phyloP scores from a whole-genome alignment of 768 basidiomycete genomes.

The Boletus subparvulus region DNA sequence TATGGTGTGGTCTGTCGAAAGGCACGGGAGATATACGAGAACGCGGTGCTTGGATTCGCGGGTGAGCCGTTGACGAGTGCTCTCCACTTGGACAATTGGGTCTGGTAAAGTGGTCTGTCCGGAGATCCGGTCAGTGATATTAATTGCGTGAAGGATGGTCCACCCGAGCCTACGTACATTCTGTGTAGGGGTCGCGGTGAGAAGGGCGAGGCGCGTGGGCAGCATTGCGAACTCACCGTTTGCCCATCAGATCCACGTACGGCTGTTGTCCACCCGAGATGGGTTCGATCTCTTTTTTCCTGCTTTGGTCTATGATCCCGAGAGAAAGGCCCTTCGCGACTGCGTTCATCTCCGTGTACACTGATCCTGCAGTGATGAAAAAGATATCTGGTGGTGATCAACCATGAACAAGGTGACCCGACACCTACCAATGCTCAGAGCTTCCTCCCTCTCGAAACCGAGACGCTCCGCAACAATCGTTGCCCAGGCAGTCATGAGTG shows the following conservation, averaged over 20 bases:
- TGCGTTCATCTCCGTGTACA: conserved; percentile 92
- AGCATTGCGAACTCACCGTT: conserved; percentile 43
- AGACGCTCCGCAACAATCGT: conserved; percentile 81
- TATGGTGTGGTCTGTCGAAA: conserved; percentile 78
- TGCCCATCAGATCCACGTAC: conserved; percentile 83
- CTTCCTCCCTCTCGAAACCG: conserved; percentile 86
- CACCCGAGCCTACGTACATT: conserved; percentile 37
- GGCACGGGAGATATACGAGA: conserved; percentile 77
- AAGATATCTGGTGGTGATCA: neutral
- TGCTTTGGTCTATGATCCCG: conserved; percentile 65
- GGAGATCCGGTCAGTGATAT: conserved; percentile 5
- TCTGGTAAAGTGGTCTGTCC: conserved; percentile 75
- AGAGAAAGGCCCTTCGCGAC: conserved; percentile 80
- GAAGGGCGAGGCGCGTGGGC: neutral
- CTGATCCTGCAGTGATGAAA: conserved; percentile 60
- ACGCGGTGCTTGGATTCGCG: conserved; percentile 70
- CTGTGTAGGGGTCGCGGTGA: conserved; percentile 18
- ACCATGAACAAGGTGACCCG: neutral
- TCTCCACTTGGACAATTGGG: conserved; percentile 71
- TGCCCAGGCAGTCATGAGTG: conserved; percentile 94
- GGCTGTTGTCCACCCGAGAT: conserved; percentile 64
- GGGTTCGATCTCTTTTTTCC: conserved; percentile 56
- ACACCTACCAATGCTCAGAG: conserved; percentile 81
- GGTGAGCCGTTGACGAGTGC: conserved; percentile 74
- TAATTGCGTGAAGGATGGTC: neutral